Base-by-base conservation (phyloP, 2,329 filamentous ascomycete genomes). In the Plenodomus tracheiphilus region DNA sequence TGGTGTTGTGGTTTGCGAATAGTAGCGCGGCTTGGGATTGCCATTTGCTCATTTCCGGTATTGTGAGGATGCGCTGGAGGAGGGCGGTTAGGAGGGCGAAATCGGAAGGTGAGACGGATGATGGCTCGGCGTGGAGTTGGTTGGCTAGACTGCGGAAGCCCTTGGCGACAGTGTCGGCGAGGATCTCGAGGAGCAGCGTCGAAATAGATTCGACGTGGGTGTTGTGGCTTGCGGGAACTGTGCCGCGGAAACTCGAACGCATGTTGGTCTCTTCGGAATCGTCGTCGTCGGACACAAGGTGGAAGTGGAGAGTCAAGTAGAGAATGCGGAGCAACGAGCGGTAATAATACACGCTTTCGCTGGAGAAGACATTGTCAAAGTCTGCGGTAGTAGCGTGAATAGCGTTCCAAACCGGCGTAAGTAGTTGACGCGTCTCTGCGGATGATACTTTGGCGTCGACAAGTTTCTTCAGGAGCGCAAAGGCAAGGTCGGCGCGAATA, bases 41-140 rank as follows among this genome's bases (percentile, higher is more conserved):
- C 66, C 91, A 85, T 39, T 84, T 83, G 1, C 82, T 78, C 77
- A 91, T 86, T 40, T 87, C 86, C 0, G 91, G 89, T 22, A 96
- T 82, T 54, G 85, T 85, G 15, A 97, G 79, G 59, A 89, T 88
- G 25, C 88, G 89, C 72, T 97, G 92, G 32, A 97, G 76, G 38
- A 97, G 87, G 3, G 90, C 92, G 10, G 91, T 96, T 38, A 99
- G 75, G 36, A 97, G 84, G 2, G 87, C 87, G 56, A 99, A 85
- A 67, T 99, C 94, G 47, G 88, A 87, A 0, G 91, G 89, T 1
- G 81, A 80, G 43, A 86, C 83, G 16, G 82, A 79, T 1, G 77
- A 70, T 3, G 87, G 81, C 22, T 86, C 79, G 28, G 94, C 87
- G 66, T 99, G 94, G 13, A 97, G 83, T 44, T 91, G 84, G 13